A percentile compares a stretch with the other conserved stretches of the same genome.
phyloP scores from a whole-genome alignment of 345 rosid genomes.

The Euphorbia tirucalli region DNA sequence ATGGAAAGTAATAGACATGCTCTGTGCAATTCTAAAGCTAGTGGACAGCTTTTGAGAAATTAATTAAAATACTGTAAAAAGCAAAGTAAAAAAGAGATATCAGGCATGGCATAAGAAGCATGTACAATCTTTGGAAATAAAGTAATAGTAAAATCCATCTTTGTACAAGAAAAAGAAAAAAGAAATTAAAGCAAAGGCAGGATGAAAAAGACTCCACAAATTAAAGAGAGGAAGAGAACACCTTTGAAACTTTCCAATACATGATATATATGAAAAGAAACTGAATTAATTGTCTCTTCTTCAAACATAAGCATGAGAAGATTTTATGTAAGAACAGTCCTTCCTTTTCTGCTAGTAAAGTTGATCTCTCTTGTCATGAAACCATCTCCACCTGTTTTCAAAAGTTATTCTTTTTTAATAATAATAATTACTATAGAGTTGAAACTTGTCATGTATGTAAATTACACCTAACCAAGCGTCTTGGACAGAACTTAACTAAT shows the following conservation, averaged over 20 bases:
- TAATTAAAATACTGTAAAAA: too few species aligned
- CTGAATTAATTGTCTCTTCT: conserved; percentile 25
- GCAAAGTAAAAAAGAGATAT: too few species aligned
- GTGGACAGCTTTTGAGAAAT: too few species aligned
- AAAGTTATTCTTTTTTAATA: not conserved
- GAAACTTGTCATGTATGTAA: too few species aligned
- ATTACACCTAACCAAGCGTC: too few species aligned
- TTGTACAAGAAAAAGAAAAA: conserved; percentile 21
- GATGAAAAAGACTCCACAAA: too few species aligned
- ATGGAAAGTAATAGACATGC: too few species aligned
- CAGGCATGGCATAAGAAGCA: too few species aligned
- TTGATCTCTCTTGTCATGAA: conserved; percentile 54
- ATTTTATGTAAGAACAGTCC: not conserved
- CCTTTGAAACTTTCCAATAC: conserved; percentile 6
- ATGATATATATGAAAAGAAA: not conserved
- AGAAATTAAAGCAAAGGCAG: not conserved
- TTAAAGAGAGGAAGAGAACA: not conserved
- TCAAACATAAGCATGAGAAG: not conserved
- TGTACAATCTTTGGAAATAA: too few species aligned
- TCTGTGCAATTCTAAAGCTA: too few species aligned
- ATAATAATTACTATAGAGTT: too few species aligned
- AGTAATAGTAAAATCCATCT: conserved; percentile 19
- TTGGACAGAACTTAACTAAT: too few species aligned
- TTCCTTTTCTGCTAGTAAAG: conserved; percentile 39
- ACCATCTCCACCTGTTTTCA: conserved; percentile 76